Conservation (phyloP, 1,284 basidiomycete genomes). For the Ganoderma sinense region DNA sequence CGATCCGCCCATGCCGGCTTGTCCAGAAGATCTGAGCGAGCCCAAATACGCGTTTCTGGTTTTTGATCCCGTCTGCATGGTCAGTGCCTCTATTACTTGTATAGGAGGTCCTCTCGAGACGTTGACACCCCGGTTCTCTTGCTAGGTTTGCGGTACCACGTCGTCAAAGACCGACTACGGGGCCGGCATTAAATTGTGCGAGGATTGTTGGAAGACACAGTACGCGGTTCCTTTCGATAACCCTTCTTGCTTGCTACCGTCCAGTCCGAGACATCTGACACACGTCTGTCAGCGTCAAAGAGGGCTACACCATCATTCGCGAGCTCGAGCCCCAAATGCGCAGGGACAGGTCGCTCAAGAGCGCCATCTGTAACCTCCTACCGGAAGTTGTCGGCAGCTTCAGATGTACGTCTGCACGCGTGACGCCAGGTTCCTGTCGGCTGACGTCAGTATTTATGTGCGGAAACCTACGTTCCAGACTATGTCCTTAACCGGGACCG, state of each 20-base stretch:
- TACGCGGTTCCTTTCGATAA: background rate
- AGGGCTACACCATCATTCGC: background rate
- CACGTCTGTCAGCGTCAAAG: background rate
- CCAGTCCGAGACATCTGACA: too few species aligned
- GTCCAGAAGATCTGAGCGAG: constrained; percentile 7
- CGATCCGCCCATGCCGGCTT: background rate
- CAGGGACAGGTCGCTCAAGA: background rate
- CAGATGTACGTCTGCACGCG: background rate
- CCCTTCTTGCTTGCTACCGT: too few species aligned
- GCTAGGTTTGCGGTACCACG: background rate
- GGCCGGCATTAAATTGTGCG: background rate
- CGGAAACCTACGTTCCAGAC: too few species aligned
- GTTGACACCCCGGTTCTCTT: background rate
- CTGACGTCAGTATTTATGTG: too few species aligned
- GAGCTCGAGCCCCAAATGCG: background rate
- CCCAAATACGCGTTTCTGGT: constrained; percentile 10
- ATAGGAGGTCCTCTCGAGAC: background rate
- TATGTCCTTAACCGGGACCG: too few species aligned
- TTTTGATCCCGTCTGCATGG: constrained; percentile 16
- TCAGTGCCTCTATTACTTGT: background rate
- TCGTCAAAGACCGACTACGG: background rate
- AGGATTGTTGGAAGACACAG: background rate
- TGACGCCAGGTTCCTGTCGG: too few species aligned
- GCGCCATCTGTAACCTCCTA: constrained; percentile 4
- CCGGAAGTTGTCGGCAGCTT: background rate